These are phyloP conservation scores for Monascus ruber DNA, from an alignment of 2,329 filamentous ascomycete species.

Conservation along the genomic window DNA sequence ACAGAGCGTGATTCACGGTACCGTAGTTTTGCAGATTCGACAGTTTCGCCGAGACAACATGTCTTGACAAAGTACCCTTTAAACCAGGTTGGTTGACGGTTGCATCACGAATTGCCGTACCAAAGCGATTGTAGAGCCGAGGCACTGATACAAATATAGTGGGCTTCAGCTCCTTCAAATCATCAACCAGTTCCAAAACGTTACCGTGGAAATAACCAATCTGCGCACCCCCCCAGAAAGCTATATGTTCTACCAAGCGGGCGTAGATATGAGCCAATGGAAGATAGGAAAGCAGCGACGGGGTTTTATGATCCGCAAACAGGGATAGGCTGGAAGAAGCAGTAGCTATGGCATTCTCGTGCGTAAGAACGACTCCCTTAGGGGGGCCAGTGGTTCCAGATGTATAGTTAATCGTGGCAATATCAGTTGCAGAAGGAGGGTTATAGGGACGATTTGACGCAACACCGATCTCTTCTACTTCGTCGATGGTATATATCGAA, in stretches of 20 bases:
- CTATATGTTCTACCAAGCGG: slow-evolving; percentile 66
- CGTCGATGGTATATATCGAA: slow-evolving; percentile 62
- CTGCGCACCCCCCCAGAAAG: slow-evolving; percentile 58
- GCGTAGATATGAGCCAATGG: slow-evolving; percentile 92
- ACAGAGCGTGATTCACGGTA: slow-evolving; percentile 44
- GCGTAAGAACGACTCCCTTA: slow-evolving; percentile 60
- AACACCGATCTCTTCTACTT: slow-evolving; percentile 72
- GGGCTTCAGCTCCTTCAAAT: slow-evolving; percentile 76
- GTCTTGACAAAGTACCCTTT: slow-evolving; percentile 68
- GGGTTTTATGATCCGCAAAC: slow-evolving; percentile 41
- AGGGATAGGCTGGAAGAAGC: slow-evolving; percentile 50
- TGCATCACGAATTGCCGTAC: slow-evolving; percentile 64
- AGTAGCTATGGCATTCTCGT: slow-evolving; percentile 67
- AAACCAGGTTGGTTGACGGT: slow-evolving; percentile 71
- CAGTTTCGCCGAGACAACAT: slow-evolving; percentile 68
- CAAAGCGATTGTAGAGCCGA: slow-evolving; percentile 83
- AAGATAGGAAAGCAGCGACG: slow-evolving; percentile 73
- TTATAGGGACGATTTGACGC: slow-evolving; percentile 58
- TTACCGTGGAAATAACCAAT: slow-evolving; percentile 95
- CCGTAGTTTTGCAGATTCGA: slow-evolving; percentile 66
- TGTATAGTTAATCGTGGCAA: slow-evolving; percentile 63
- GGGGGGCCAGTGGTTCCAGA: slow-evolving; percentile 54
- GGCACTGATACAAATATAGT: slow-evolving; percentile 81
- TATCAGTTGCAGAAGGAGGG: slow-evolving; percentile 61
- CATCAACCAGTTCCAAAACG: slow-evolving; percentile 73